phyloP scores from a whole-genome alignment of 2,329 filamentous ascomycete genomes.

The Zasmidium citrigriseum region DNA sequence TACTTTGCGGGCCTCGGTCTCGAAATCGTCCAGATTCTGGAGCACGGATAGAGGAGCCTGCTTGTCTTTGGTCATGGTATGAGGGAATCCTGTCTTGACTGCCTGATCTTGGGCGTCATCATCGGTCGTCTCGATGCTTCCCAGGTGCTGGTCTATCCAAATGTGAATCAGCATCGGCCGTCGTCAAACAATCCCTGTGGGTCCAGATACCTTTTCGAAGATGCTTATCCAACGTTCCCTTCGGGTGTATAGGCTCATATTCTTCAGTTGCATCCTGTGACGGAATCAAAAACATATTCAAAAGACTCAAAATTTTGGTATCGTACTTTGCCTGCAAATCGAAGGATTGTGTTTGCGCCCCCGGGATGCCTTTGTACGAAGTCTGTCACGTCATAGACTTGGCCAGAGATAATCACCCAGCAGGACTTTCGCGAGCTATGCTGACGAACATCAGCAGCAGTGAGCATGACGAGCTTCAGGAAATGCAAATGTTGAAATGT shows the following conservation, averaged over 20 bases:
- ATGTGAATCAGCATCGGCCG: neutral
- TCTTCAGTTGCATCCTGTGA: constrained; percentile 84
- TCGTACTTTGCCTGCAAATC: constrained; percentile 69
- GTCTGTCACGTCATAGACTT: constrained; percentile 83
- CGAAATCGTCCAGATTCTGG: neutral
- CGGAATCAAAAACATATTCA: too few species aligned
- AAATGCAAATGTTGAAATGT: neutral
- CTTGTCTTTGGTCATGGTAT: neutral
- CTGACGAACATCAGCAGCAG: constrained; percentile 36
- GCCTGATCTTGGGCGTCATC: neutral
- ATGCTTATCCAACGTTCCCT: constrained; percentile 70
- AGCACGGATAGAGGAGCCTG: neutral
- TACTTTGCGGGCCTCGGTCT: neutral
- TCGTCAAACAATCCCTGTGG: too few species aligned
- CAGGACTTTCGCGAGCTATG: constrained; percentile 78
- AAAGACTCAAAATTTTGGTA: too few species aligned
- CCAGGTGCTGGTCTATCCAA: neutral
- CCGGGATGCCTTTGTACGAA: constrained; percentile 85
- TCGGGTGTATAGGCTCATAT: constrained; percentile 81
- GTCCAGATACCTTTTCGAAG: constrained; percentile 4
- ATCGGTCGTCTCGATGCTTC: neutral
- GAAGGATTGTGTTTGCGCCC: constrained; percentile 85
- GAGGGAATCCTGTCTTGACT: neutral
- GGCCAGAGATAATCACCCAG: constrained; percentile 84
- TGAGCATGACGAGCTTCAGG: neutral